Conservation (phyloP, 306 rosid species). For the Quillaja saponaria region DNA sequence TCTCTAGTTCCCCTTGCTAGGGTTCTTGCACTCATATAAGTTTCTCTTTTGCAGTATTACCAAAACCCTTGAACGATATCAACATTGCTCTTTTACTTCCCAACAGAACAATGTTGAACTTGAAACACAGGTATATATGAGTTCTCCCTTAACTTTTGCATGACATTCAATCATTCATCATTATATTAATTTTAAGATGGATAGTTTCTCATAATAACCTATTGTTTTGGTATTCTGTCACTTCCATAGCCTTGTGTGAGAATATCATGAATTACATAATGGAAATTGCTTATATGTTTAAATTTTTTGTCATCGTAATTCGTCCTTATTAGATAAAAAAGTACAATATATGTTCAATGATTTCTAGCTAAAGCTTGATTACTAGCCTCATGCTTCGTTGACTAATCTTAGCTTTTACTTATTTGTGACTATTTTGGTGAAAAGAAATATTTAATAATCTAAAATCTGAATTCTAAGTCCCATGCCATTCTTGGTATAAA, state of each 20-base stretch:
- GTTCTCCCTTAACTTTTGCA: background rate
- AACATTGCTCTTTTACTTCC: constrained; percentile 59
- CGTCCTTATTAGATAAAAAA: too few relatives aligned
- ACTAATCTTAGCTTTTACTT: too few relatives aligned
- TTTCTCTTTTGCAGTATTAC: constrained; percentile 35
- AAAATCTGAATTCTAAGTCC: too few relatives aligned
- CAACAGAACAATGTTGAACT: constrained; percentile 50
- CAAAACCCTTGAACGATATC: constrained; percentile 77
- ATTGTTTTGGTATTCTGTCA: background rate
- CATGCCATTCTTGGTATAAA: too few relatives aligned
- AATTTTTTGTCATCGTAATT: too few relatives aligned
- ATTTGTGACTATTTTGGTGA: too few relatives aligned
- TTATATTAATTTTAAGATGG: background rate
- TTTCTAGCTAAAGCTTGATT: too few relatives aligned
- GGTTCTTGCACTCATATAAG: constrained; percentile 8
- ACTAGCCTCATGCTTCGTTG: too few relatives aligned
- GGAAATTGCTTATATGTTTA: background rate
- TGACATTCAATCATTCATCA: too few relatives aligned
- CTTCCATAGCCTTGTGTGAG: background rate
- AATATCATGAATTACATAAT: too few relatives aligned
- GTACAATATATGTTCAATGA: too few relatives aligned
- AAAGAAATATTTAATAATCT: too few relatives aligned
- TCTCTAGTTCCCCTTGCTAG: background rate
- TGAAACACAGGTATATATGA: constrained; percentile 63
- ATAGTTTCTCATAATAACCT: background rate